These are phyloP conservation scores for Friedmanniomyces endolithicus DNA, from an alignment of 495 filamentous ascomycete species.

Conservation along the genomic window DNA sequence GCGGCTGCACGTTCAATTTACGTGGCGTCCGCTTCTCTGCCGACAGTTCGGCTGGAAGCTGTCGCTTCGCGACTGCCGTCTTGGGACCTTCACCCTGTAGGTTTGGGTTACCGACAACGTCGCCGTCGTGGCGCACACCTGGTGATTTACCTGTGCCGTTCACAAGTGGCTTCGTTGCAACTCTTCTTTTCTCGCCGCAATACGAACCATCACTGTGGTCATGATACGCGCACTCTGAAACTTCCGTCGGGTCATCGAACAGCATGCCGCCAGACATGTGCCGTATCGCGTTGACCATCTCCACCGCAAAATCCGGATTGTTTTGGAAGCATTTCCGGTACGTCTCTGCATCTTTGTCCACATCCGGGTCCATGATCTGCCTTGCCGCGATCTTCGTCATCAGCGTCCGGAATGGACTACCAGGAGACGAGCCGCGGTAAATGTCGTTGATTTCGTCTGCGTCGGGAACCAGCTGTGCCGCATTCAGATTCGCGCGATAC, in stretches of 20 bases:
- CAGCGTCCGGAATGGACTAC: slow-evolving; percentile 34
- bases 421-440: slow-evolving; percentile 30
- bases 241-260: slow-evolving; percentile 38
- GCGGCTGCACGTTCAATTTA: slow-evolving; percentile 6
- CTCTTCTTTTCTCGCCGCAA: slow-evolving; percentile 23
- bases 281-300: slow-evolving; percentile 38
- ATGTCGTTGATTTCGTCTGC: slow-evolving; percentile 39
- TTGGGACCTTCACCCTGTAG: slow-evolving; percentile 11
- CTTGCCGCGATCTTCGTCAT: slow-evolving; percentile 38
- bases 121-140: not conserved
- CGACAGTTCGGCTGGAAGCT: slow-evolving; percentile 9
- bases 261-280: slow-evolving; percentile 32
- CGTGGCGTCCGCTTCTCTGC: slow-evolving; percentile 12
- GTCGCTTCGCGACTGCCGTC: not conserved
- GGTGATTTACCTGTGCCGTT: slow-evolving; percentile 1
- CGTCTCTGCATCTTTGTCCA: slow-evolving; percentile 30
- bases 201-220: slow-evolving; percentile 33
- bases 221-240: slow-evolving; percentile 34
- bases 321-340: slow-evolving; percentile 36
- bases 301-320: slow-evolving; percentile 37
- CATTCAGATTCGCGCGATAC: slow-evolving; percentile 34
- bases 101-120: not conserved
- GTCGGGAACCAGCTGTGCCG: slow-evolving; percentile 36
- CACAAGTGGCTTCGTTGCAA: slow-evolving; percentile 20
- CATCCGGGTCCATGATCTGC: slow-evolving; percentile 41